These are phyloP conservation scores for Solioccasus polychromus DNA, from an alignment of 768 basidiomycete species.

Conservation along the genomic window DNA sequence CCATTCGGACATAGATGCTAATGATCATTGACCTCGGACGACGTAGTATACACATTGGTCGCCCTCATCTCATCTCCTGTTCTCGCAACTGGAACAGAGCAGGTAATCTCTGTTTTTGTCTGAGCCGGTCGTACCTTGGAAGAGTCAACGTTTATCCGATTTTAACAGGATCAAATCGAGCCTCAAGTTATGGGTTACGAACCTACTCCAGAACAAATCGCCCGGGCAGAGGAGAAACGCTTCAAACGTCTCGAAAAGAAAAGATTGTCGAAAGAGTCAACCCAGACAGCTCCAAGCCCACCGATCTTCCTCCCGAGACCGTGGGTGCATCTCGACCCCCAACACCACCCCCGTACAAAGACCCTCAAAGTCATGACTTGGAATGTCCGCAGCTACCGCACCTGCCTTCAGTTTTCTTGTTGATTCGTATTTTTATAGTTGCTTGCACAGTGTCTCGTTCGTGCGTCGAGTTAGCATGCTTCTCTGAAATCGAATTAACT, in stretches of 20 bases:
- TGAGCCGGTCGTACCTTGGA: no score
- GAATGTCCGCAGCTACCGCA: slow-evolving; percentile 61
- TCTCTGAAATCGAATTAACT: background rate
- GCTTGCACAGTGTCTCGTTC: slow-evolving; percentile 75
- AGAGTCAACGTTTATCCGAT: no score
- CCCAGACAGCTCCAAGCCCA: slow-evolving; percentile 5
- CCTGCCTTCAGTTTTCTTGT: slow-evolving; percentile 1
- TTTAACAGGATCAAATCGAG: no score
- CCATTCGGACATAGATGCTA: no score
- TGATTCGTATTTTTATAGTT: slow-evolving; percentile 41
- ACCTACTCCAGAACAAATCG: slow-evolving; percentile 55
- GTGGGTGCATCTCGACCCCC: slow-evolving; percentile 35
- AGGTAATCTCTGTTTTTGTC: no score
- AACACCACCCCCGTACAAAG: background rate
- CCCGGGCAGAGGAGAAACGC: slow-evolving; percentile 46
- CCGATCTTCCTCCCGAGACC: slow-evolving; percentile 17
- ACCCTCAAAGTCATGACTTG: slow-evolving; percentile 66
- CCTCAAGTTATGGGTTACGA: slow-evolving; percentile 23
- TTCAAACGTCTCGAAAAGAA: slow-evolving; percentile 46
- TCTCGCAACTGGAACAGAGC: no score
- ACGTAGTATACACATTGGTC: no score
- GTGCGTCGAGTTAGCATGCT: slow-evolving; percentile 44
- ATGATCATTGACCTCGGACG: no score
- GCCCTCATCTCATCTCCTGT: no score
- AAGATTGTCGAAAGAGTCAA: slow-evolving; percentile 21